A percentile compares a stretch with the other conserved stretches of the same genome.
phyloP scores from a whole-genome alignment of 148 eudicot genomes.

The Camellia granthamiana region DNA sequence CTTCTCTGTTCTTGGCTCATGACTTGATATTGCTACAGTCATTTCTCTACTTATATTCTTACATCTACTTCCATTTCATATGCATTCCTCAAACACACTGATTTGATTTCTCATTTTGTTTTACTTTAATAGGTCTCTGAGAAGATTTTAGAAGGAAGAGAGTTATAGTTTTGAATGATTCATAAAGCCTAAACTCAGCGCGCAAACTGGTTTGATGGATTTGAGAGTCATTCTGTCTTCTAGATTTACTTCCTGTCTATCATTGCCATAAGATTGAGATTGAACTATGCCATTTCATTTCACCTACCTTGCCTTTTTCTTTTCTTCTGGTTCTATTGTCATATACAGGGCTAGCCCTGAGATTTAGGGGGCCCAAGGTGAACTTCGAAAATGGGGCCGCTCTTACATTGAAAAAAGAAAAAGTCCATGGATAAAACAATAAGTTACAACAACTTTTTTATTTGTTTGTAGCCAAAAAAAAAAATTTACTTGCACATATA shows the following conservation, averaged over 20 bases:
- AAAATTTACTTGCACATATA: too few relatives aligned
- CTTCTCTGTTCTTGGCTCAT: neutral
- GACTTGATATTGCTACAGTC: neutral
- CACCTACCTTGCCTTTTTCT: neutral
- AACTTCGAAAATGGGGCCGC: too few relatives aligned
- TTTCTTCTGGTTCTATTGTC: neutral
- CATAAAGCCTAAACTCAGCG: too few relatives aligned
- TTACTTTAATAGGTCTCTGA: slow-evolving; percentile 50
- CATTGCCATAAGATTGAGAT: neutral
- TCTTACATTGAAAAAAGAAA: too few relatives aligned
- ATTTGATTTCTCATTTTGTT: neutral
- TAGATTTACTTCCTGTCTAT: neutral
- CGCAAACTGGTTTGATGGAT: neutral
- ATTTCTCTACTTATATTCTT: neutral
- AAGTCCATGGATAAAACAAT: too few relatives aligned
- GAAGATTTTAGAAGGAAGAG: slow-evolving; percentile 56
- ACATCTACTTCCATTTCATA: neutral
- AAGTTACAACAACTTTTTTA: too few relatives aligned
- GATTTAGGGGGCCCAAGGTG: too few relatives aligned
- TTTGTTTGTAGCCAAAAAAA: too few relatives aligned
- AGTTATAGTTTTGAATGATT: slow-evolving; percentile 46
- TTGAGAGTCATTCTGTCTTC: neutral
- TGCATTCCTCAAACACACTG: neutral
- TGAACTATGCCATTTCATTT: neutral
- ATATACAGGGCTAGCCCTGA: too few relatives aligned